Conservation (phyloP, 83 land plant species). For the Picea abies region DNA sequence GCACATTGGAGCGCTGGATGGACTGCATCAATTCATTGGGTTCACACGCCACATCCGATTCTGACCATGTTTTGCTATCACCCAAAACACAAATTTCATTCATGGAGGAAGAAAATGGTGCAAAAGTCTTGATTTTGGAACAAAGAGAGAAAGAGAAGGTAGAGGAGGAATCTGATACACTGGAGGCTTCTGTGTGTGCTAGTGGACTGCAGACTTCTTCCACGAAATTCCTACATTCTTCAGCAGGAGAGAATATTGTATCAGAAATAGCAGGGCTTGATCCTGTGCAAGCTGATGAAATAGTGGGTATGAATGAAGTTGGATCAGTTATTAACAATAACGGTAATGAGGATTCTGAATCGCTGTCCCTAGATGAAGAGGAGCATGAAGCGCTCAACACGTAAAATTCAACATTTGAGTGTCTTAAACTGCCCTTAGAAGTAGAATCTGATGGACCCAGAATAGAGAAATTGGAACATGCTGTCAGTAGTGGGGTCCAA, state of each 20-base stretch:
- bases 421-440: not conserved
- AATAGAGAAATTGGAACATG: not conserved
- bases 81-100: not conserved
- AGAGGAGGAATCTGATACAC: too few species aligned
- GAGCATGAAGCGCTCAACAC: not conserved
- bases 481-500: not conserved
- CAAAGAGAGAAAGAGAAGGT: not conserved
- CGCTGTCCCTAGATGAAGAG: not conserved
- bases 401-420: not conserved
- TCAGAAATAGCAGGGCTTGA: not conserved
- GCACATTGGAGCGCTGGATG: not conserved
- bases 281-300: not conserved
- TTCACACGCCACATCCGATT: not conserved
- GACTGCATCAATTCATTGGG: not conserved
- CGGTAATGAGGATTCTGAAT: not conserved
- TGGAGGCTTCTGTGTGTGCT: not conserved
- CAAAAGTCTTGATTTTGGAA: not conserved
- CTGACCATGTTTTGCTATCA: not conserved
- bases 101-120: not conserved
- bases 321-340: not conserved
- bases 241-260: not conserved
- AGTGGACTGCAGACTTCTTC: not conserved
- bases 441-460: not conserved
- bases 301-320: not conserved
- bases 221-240: not conserved